A percentile compares a stretch with the other conserved stretches of the same genome.
These are phyloP conservation scores for Colletotrichum somersetense DNA, from an alignment of 2,329 filamentous ascomycete species.

Conservation along the genomic window DNA sequence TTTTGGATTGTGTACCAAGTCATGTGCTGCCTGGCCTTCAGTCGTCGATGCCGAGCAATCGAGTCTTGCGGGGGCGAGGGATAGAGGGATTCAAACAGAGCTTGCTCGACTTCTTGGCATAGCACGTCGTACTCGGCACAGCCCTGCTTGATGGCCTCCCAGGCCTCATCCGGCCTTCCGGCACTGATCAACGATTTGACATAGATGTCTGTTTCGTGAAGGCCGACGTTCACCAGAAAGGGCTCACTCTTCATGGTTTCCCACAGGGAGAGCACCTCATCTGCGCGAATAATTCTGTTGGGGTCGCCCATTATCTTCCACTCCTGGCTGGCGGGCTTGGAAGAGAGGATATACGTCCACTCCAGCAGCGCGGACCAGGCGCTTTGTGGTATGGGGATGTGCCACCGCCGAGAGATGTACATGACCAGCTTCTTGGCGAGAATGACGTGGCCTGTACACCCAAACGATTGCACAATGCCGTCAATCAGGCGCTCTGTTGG, in stretches of 20 bases:
- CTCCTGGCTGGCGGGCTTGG: conserved; percentile 52
- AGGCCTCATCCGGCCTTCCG: conserved; percentile 23
- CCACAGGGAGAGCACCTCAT: conserved; percentile 68
- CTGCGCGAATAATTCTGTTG: conserved; percentile 52
- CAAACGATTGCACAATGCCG: conserved; percentile 76
- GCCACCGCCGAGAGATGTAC: conserved; percentile 71
- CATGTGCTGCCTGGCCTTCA: conserved; percentile 37
- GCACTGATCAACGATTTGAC: conserved; percentile 54
- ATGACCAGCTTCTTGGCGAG: conserved; percentile 71
- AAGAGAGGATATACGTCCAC: conserved; percentile 72
- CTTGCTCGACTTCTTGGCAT: conserved; percentile 27
- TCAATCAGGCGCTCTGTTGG: conserved; percentile 72
- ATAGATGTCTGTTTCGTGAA: conserved; percentile 66
- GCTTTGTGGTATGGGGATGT: conserved; percentile 65
- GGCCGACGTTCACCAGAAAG: conserved; percentile 67
- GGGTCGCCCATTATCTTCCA: conserved; percentile 51
- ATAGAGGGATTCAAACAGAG: conserved; percentile 34
- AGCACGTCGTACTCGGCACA: conserved; percentile 19
- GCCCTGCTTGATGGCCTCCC: conserved; percentile 24
- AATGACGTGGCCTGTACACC: conserved; percentile 73
- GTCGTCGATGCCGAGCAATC: conserved; percentile 16
- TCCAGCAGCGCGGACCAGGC: conserved; percentile 77
- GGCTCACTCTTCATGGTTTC: conserved; percentile 69
- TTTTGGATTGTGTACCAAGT: conserved; percentile 34
- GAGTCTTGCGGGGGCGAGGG: conserved; percentile 32